Conservation (phyloP, 2,329 filamentous ascomycete genomes). For the Diaporthe eres region DNA sequence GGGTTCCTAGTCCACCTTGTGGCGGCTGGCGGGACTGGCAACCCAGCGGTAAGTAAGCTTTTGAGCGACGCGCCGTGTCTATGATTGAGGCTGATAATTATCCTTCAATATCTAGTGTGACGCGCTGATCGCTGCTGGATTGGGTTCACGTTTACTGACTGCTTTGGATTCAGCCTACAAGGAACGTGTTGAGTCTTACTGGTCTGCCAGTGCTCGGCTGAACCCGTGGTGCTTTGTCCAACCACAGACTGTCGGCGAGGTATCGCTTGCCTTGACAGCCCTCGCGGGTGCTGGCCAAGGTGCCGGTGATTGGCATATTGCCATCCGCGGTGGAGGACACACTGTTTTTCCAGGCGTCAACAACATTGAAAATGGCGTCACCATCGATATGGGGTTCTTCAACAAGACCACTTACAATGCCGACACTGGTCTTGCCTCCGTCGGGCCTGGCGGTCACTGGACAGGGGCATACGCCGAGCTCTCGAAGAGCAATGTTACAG, state of each 20-base stretch:
- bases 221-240: conserved; percentile 48
- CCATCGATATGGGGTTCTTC: conserved; percentile 57
- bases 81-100: background rate
- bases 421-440: conserved; percentile 36
- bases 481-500: conserved; percentile 4
- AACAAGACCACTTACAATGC: conserved; percentile 41
- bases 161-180: conserved; percentile 33
- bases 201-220: conserved; percentile 43
- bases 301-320: conserved; percentile 55
- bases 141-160: background rate
- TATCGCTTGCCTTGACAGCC: conserved; percentile 43
- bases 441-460: conserved; percentile 26
- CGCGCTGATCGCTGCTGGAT: conserved; percentile 14
- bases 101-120: conserved; percentile 1
- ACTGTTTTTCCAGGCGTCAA: conserved; percentile 57
- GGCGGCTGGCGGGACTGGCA: background rate
- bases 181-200: conserved; percentile 41
- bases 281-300: conserved; percentile 42
- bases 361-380: conserved; percentile 59
- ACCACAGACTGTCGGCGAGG: conserved; percentile 45
- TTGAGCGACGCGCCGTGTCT: too few relatives aligned
- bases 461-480: conserved; percentile 12
- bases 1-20: background rate
- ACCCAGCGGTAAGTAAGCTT: background rate
- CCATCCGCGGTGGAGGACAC: conserved; percentile 66